Evolutionary conservation across 805 yeast genomes (phyloP), one percentile per base, ranked within the genome.

Genomic region (Yarrowia deformans): DNA sequence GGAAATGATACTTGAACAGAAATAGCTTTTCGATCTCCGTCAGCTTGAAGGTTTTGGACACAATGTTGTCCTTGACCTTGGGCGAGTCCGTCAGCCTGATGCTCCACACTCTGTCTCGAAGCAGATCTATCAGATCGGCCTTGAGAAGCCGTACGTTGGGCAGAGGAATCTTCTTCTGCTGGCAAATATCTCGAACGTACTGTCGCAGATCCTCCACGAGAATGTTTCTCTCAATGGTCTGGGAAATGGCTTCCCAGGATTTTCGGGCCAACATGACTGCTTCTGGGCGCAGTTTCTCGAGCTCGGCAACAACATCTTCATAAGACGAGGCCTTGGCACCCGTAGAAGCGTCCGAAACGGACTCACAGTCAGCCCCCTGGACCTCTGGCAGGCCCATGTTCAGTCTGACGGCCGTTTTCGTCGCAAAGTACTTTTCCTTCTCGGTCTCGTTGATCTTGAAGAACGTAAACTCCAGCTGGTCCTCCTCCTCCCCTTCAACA

Each of bases 1-100:
- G 34, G 32, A 16, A 45, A 7, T 60, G 66, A 52, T 18, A 34
- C 42, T 45, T 45, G 66, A 60, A 60, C 19, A 60, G 42, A 3
- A 60, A 18, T 18, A 32, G 2, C 12, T 60, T 60, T 14, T 60
- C 34, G 3, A 34, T 34, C 1, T 43, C 52, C 2, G 52, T 9
- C 13, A 60, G 52, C 4, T 8, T 23, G 40, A 58, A 43, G 3
- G 42, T 13, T 3, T 18, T 13, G 32, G 50, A 4, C 7, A 18
- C 16, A 1, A 16, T 8, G 1, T 8, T 13, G 14, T 7, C 29
- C 29, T 23, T 23, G 29, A 2, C 29, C 29, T 23, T 7, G 12
- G 8, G 3, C 9, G 66, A 19, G 13, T 42, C 52, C 8, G 34
- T 45, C 18, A 60, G 42, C 18, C 2, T 45, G 10, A 60, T 1